Evolutionary conservation across 176 grass and related monocot genomes (phyloP).

Genomic region (Oryza nivara): DNA sequence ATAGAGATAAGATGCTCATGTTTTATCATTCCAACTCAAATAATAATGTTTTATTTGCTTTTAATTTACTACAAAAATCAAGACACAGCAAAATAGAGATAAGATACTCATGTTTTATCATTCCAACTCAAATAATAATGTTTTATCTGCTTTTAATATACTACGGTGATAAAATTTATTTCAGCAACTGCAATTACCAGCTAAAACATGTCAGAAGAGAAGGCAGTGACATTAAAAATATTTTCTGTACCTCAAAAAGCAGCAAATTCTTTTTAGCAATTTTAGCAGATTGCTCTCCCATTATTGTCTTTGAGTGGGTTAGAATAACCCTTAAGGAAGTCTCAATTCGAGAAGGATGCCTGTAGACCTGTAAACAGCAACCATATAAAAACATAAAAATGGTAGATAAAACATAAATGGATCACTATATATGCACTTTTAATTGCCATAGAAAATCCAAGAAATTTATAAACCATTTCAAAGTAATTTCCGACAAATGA

Average conservation of each 20-base stretch:
- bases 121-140: no score
- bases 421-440: not conserved
- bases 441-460: slow-evolving; percentile 12
- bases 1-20: no score
- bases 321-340: slow-evolving; percentile 72
- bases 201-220: slow-evolving; percentile 32
- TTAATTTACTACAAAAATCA: not conserved
- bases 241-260: slow-evolving; percentile 84
- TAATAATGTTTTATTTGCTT: no score
- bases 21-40: no score
- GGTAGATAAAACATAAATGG: not conserved
- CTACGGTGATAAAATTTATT: slow-evolving; percentile 1
- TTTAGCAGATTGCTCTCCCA: slow-evolving; percentile 59
- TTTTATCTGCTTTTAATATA: not conserved
- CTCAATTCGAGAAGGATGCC: slow-evolving; percentile 83
- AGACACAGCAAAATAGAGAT: no score
- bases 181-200: not conserved
- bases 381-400: slow-evolving; percentile 19
- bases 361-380: slow-evolving; percentile 60
- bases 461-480: slow-evolving; percentile 6
- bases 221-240: not conserved
- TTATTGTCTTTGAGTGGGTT: slow-evolving; percentile 67
- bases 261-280: slow-evolving; percentile 75
- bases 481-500: not conserved
- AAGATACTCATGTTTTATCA: no score